Conservation (phyloP, 352 stramenopile genomes). For the Phytophthora niederhauseri region DNA sequence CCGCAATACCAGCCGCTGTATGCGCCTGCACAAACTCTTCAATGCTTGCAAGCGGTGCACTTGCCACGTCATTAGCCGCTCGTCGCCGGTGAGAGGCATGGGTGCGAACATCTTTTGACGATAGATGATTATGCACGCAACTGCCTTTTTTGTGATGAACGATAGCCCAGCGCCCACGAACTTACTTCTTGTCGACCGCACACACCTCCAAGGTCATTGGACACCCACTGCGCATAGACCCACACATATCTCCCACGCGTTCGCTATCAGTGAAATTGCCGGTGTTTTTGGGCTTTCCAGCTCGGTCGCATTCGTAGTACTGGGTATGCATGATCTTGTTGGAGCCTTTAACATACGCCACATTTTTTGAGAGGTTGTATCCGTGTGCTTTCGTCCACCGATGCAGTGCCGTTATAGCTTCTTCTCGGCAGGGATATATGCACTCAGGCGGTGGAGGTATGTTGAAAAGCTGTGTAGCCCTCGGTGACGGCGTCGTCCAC, state of each 20-base stretch:
- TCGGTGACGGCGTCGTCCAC: too few relatives aligned
- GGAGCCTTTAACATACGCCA: too few relatives aligned
- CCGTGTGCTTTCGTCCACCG: neutral
- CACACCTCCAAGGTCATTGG: neutral
- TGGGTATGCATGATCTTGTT: neutral
- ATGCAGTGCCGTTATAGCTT: neutral
- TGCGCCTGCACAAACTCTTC: too few relatives aligned
- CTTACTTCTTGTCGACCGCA: neutral
- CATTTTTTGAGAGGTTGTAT: neutral
- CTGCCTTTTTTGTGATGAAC: constrained; percentile 4
- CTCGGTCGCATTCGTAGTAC: constrained; percentile 4
- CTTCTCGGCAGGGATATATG: neutral
- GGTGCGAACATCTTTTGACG: neutral
- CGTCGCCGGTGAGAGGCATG: neutral
- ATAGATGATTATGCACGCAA: neutral
- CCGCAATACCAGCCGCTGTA: too few relatives aligned
- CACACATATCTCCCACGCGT: neutral
- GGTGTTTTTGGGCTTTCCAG: neutral
- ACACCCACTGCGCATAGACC: neutral
- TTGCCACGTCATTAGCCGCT: neutral
- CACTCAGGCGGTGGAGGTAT: neutral
- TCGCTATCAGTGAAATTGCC: neutral
- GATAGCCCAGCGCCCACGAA: neutral
- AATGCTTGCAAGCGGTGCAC: too few relatives aligned
- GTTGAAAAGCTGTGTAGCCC: neutral